Conservation (phyloP, 2,329 filamentous ascomycete species). For the Chaetomiaceae sp. region DNA sequence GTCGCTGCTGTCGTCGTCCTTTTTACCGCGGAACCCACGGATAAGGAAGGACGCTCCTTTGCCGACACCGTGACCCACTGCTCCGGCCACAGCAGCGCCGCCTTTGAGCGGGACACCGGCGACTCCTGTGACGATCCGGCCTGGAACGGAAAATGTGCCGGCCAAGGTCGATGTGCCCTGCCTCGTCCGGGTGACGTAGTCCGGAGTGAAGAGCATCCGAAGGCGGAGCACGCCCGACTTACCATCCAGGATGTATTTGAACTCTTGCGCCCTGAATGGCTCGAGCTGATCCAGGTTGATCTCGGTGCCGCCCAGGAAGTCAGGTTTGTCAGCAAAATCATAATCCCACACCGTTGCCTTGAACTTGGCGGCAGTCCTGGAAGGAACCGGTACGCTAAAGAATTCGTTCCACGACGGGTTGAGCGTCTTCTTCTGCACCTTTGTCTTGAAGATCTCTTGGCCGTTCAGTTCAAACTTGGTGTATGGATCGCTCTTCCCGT, state of each 20-base stretch:
- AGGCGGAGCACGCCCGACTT: slow-evolving; percentile 82
- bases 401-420: slow-evolving; percentile 94
- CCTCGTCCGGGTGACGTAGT: slow-evolving; percentile 80
- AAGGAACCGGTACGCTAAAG: slow-evolving; percentile 80
- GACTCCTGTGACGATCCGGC: slow-evolving; percentile 77
- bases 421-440: slow-evolving; percentile 93
- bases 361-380: slow-evolving; percentile 80
- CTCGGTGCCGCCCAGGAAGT: slow-evolving; percentile 72
- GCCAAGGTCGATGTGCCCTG: slow-evolving; percentile 92
- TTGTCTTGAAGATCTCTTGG: slow-evolving; percentile 89
- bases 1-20: slow-evolving; percentile 43
- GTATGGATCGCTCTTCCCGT: slow-evolving; percentile 95
- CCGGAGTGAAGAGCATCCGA: slow-evolving; percentile 85
- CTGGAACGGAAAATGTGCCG: slow-evolving; percentile 80
- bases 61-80: slow-evolving; percentile 72
- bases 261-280: slow-evolving; percentile 76
- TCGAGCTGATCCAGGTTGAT: slow-evolving; percentile 78
- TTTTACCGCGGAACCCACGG: slow-evolving; percentile 70
- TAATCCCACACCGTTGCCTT: slow-evolving; percentile 84
- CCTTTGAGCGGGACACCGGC: slow-evolving; percentile 92
- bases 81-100: slow-evolving; percentile 43
- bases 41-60: slow-evolving; percentile 89
- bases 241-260: slow-evolving; percentile 73
- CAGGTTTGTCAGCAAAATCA: slow-evolving; percentile 93
- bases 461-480: slow-evolving; percentile 91